A percentile compares a stretch with the other conserved stretches of the same genome.
Conservation (phyloP, 164 flowering plant genomes). For the Kalanchoe fedtschenkoi region DNA sequence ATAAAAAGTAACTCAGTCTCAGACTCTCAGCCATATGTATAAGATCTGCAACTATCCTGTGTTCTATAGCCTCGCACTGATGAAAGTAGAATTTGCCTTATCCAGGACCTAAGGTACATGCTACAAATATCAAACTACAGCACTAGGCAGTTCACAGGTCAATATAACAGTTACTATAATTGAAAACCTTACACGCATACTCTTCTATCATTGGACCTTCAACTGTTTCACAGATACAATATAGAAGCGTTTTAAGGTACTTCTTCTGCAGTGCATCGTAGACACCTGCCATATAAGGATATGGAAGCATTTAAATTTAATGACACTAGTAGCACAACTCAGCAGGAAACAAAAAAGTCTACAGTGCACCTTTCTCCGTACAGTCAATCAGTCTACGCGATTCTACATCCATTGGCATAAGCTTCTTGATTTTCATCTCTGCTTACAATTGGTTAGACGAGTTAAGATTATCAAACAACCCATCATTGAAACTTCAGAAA, state of each 20-base stretch:
- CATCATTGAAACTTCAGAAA: neutral
- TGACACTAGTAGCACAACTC: neutral
- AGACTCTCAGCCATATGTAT: neutral
- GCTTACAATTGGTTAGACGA: constrained; percentile 5
- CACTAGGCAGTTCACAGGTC: neutral
- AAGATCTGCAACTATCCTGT: neutral
- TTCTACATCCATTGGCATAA: constrained; percentile 90
- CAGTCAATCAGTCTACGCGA: constrained; percentile 87
- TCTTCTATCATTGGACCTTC: constrained; percentile 93
- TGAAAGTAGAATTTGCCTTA: neutral
- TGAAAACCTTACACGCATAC: constrained; percentile 58
- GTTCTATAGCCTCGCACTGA: neutral
- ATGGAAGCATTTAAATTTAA: neutral
- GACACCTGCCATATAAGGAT: constrained; percentile 42
- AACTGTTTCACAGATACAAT: constrained; percentile 68
- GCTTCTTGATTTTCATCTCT: constrained; percentile 97
- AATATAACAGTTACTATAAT: neutral
- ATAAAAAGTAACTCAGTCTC: neutral
- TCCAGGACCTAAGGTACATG: neutral
- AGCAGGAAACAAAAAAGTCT: neutral
- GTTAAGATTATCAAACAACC: neutral
- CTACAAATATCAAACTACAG: neutral
- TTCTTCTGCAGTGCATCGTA: constrained; percentile 89
- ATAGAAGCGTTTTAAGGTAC: constrained; percentile 75
- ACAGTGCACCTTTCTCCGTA: constrained; percentile 78